Evolutionary conservation across 169 alveolate genomes (phyloP), one percentile per base, ranked within the genome.

Genomic region (Plasmodium gonderi): DNA sequence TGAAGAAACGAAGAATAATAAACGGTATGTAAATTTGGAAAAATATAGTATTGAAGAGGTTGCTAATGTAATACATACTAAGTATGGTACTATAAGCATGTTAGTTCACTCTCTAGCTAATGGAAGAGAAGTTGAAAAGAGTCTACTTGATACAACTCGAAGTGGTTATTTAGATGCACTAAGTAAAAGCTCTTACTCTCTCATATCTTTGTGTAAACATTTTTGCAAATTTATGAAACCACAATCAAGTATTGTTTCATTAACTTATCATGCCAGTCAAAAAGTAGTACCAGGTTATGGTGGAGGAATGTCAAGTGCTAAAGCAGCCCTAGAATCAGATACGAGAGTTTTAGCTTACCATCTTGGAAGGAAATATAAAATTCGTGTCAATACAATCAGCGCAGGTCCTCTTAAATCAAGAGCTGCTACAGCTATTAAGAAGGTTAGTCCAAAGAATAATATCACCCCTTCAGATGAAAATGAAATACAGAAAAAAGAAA

Each of bases 291-390:
- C 96, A 3, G 97, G 97, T 36, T 96, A 96, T 54, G 97, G 97
- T 1, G 97, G 97, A 9, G 97, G 97, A 44, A 96, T 96, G 97
- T 94, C 96, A 79, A 95, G 97, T 68, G 97, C 97, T 7, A 96
- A 96, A 90, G 97, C 96, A 11, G 96, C 96, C 42, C 92, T 96
- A 7, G 97, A 96, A 90, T 95, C 97, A 0, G 97, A 96, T 90
- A 95, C 97, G 36, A 92, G 96, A 51, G 92, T 95, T 12, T 92
- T 96, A 91, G 97, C 97, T 40, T 96, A 93, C 54, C 96, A 96
- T 77, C 94, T 91, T 26, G 95, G 96, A 23, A 33, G 96, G 79
- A 85, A 90, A 87, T 93, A 92, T 78, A 96, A 95, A 51, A 93
- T 96, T 47, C 93, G 97, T 1, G 94, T 96, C 23, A 96, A 96